Conservation (phyloP, 2,329 filamentous ascomycete genomes). For the Diaporthe australafricana region DNA sequence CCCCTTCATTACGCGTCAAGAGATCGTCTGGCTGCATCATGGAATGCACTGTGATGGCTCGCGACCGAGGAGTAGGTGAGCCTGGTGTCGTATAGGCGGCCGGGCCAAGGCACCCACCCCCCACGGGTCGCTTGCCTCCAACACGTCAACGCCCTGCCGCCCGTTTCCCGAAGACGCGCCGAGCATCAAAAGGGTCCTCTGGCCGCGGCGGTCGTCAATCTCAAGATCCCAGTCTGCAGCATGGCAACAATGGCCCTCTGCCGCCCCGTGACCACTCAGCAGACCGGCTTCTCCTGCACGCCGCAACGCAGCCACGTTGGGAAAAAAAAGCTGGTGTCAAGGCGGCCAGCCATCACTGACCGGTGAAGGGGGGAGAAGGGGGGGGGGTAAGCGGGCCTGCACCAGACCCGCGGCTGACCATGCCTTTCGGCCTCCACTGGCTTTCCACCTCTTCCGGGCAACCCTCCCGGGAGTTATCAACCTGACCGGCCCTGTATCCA, state of each 20-base stretch:
- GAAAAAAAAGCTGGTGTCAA: constrained; percentile 8
- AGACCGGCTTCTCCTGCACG: constrained; percentile 28
- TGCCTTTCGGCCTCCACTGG: constrained; percentile 13
- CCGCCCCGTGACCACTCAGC: constrained; percentile 31
- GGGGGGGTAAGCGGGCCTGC: constrained; percentile 25
- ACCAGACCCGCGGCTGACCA: constrained; percentile 5
- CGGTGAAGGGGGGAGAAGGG: background rate
- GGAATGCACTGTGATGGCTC: background rate
- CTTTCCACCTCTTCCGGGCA: constrained; percentile 12
- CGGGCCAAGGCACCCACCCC: constrained; percentile 7
- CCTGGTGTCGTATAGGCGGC: constrained; percentile 1
- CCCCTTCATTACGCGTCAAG: constrained; percentile 20
- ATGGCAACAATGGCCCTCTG: background rate
- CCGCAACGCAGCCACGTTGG: constrained; percentile 31
- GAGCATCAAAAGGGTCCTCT: background rate
- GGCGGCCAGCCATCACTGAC: constrained; percentile 1
- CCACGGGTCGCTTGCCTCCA: background rate
- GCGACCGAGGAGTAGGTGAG: background rate
- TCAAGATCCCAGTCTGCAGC: constrained; percentile 8
- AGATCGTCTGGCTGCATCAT: background rate
- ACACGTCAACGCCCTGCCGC: background rate
- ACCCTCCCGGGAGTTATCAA: constrained; percentile 21
- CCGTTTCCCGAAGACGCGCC: background rate
- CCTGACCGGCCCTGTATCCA: constrained; percentile 5
- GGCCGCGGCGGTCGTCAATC: background rate